phyloP scores from a whole-genome alignment of 108 stramenopile genomes.

The Parmales sp. region DNA sequence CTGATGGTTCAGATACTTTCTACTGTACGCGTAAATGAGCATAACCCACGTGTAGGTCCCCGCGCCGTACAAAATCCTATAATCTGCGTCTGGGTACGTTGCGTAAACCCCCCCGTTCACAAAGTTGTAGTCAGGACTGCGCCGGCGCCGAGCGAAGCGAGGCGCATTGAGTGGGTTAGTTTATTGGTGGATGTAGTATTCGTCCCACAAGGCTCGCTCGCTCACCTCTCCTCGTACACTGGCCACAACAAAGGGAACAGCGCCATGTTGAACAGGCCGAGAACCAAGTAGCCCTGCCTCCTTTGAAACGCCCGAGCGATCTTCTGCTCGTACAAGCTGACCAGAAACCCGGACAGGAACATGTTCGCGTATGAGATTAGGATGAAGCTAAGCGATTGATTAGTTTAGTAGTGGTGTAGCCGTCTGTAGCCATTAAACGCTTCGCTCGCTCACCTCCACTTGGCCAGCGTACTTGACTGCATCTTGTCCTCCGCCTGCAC shows the following conservation, averaged over 20 bases:
- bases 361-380: slow-evolving; percentile 1
- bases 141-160: too few relatives aligned
- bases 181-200: too few relatives aligned
- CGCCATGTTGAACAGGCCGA: not conserved
- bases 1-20: slow-evolving; percentile 1
- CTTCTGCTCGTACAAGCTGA: not conserved
- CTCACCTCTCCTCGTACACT: slow-evolving; percentile 3
- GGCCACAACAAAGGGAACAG: not conserved
- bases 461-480: not conserved
- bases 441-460: too few relatives aligned
- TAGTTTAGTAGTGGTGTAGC: too few relatives aligned
- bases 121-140: not conserved
- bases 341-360: not conserved
- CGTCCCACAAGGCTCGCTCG: too few relatives aligned
- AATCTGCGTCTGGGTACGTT: not conserved
- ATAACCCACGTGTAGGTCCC: slow-evolving; percentile 1
- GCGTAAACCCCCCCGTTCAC: slow-evolving; percentile 12
- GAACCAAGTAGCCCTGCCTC: not conserved
- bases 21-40: not conserved
- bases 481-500: slow-evolving; percentile 1
- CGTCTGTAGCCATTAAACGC: too few relatives aligned
- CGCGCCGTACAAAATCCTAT: not conserved
- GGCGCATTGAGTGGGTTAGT: too few relatives aligned
- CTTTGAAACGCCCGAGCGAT: not conserved
- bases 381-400: too few relatives aligned